phyloP scores from a whole-genome alignment of 2,329 filamentous ascomycete species.

The Ceratocystis cubensis region DNA sequence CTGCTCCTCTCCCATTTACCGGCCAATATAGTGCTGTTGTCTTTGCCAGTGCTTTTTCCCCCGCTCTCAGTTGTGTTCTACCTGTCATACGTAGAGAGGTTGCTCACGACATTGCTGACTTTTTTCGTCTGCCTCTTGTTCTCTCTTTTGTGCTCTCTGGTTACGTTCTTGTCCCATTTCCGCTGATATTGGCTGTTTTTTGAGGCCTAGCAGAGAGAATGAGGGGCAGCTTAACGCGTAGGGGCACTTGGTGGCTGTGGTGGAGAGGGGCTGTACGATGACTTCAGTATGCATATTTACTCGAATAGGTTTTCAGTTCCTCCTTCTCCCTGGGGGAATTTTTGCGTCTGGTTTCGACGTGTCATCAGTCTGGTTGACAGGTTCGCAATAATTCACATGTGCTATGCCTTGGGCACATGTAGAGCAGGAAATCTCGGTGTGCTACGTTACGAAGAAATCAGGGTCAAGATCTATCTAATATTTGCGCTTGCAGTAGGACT shows the following conservation, averaged over 20 bases:
- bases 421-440: not conserved
- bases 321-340: not conserved
- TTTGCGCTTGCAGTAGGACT: not conserved
- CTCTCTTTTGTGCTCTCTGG: not conserved
- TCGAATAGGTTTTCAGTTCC: not conserved
- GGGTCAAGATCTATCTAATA: not conserved
- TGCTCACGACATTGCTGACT: not conserved
- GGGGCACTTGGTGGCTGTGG: constrained; percentile 9
- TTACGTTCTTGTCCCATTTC: constrained; percentile 1
- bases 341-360: not conserved
- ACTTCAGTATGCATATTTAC: constrained; percentile 2
- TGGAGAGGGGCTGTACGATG: constrained; percentile 11
- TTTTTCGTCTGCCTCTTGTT: not conserved
- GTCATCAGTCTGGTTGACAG: not conserved
- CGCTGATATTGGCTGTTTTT: constrained; percentile 2
- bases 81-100: not conserved
- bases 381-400: not conserved
- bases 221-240: not conserved
- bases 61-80: not conserved
- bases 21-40: not conserved
- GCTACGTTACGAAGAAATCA: constrained; percentile 6
- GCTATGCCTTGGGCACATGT: not conserved
- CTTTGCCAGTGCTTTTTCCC: not conserved
- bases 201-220: constrained; percentile 2
- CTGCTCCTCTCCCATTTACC: not conserved